Evolutionary conservation across 1,139 yeast species (phyloP).

Genomic region (Suhomyces atakaporum): DNA sequence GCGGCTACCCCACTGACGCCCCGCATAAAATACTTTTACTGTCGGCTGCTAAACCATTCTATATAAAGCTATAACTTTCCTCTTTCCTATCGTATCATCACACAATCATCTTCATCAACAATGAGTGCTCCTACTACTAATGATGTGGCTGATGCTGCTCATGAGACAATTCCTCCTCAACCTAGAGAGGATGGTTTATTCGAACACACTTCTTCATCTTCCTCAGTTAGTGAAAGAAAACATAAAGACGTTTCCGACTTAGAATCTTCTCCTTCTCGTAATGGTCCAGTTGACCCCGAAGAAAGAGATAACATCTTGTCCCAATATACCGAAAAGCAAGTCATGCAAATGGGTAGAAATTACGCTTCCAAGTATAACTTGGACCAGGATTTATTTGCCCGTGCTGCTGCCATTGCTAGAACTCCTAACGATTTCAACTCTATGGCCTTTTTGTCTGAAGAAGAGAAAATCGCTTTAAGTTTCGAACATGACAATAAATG

Average conservation of each 20-base stretch:
- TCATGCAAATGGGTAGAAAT: conserved; percentile 67
- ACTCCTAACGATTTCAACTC: conserved; percentile 60
- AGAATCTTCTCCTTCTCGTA: conserved; percentile 27
- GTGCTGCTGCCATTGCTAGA: conserved; percentile 78
- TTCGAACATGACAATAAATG: conserved; percentile 64
- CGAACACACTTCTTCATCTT: conserved; percentile 23
- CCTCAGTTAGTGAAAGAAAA: conserved; percentile 22
- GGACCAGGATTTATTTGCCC: conserved; percentile 66
- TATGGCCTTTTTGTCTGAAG: conserved; percentile 57
- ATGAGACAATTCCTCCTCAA: neutral
- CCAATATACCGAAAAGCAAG: conserved; percentile 65
- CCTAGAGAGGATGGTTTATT: conserved; percentile 22
- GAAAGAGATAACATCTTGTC: conserved; percentile 58
- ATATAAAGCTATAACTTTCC: conserved; percentile 5
- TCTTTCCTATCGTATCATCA: no score
- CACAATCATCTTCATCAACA: conserved; percentile 2
- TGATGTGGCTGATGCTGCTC: conserved; percentile 1
- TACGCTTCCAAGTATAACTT: conserved; percentile 64
- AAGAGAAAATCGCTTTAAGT: conserved; percentile 58
- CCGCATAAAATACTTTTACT: conserved; percentile 2
- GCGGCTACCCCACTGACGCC: conserved; percentile 5
- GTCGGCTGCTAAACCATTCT: conserved; percentile 9
- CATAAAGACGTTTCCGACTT: conserved; percentile 23
- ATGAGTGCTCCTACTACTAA: conserved; percentile 6
- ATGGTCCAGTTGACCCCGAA: conserved; percentile 23